Evolutionary conservation across 257 asterid species (phyloP).

Genomic region (Solanum peruvianum): DNA sequence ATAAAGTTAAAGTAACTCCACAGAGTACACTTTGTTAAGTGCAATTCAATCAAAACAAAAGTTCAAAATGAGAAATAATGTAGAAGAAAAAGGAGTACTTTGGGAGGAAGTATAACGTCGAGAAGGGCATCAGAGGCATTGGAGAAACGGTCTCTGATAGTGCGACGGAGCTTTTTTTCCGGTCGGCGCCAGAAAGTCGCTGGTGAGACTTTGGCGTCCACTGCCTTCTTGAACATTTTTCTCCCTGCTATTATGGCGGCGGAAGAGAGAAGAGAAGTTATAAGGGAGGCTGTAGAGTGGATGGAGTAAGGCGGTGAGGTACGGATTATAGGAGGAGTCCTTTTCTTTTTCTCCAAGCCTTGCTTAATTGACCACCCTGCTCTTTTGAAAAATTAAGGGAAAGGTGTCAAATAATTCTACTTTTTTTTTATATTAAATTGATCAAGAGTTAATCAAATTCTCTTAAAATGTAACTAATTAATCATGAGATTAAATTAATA

Average conservation of each 20-base stretch:
- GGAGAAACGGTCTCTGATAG: constrained; percentile 59
- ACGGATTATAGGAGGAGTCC: background rate
- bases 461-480: no score
- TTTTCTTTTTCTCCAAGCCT: background rate
- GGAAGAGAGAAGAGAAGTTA: background rate
- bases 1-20: background rate
- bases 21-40: background rate
- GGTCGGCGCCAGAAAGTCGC: constrained; percentile 92
- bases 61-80: background rate
- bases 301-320: background rate
- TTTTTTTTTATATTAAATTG: no score
- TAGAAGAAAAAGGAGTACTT: constrained; percentile 26
- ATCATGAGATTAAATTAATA: no score
- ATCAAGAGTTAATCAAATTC: no score
- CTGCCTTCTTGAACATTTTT: constrained; percentile 87
- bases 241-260: background rate
- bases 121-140: constrained; percentile 55
- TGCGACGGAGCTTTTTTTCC: constrained; percentile 81
- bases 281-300: background rate
- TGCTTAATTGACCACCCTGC: background rate
- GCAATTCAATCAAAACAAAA: background rate
- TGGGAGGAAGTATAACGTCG: constrained; percentile 78
- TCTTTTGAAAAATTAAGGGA: background rate
- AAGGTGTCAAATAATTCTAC: no score
- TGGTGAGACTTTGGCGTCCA: constrained; percentile 83